These are phyloP conservation scores for Blastocystis hominis DNA, from an alignment of 352 stramenopile genomes.

Conservation along the genomic window DNA sequence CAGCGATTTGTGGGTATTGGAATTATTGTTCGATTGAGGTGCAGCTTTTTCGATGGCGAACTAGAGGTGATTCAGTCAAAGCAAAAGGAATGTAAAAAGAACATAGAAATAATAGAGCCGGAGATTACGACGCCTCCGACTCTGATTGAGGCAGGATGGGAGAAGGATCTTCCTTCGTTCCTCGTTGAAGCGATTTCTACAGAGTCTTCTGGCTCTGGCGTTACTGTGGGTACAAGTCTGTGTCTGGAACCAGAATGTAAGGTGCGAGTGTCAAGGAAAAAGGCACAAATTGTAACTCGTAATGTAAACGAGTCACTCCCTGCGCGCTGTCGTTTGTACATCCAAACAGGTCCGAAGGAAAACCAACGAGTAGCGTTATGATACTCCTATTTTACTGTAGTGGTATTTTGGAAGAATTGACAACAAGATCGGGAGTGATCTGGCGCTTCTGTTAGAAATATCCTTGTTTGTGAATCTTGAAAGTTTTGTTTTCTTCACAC, in stretches of 20 bases:
- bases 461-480: background rate
- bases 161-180: slow-evolving; percentile 1
- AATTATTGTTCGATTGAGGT: background rate
- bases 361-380: background rate
- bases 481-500: background rate
- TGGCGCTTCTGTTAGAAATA: slow-evolving; percentile 50
- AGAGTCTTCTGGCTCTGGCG: background rate
- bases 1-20: slow-evolving; percentile 22
- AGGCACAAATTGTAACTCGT: background rate
- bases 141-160: background rate
- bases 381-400: background rate
- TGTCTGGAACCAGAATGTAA: slow-evolving; percentile 28
- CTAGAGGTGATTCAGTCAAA: background rate
- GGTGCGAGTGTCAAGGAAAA: background rate
- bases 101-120: background rate
- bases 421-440: slow-evolving; percentile 37
- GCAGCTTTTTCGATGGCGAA: slow-evolving; percentile 46
- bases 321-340: slow-evolving; percentile 28
- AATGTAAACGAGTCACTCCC: background rate
- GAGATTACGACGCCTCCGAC: background rate
- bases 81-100: background rate
- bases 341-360: background rate
- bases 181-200: slow-evolving; percentile 6
- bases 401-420: slow-evolving; percentile 30
- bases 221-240: background rate